These are phyloP conservation scores for Yamadazyma songkhlaensis DNA, from an alignment of 1,139 yeast species.

Conservation along the genomic window DNA sequence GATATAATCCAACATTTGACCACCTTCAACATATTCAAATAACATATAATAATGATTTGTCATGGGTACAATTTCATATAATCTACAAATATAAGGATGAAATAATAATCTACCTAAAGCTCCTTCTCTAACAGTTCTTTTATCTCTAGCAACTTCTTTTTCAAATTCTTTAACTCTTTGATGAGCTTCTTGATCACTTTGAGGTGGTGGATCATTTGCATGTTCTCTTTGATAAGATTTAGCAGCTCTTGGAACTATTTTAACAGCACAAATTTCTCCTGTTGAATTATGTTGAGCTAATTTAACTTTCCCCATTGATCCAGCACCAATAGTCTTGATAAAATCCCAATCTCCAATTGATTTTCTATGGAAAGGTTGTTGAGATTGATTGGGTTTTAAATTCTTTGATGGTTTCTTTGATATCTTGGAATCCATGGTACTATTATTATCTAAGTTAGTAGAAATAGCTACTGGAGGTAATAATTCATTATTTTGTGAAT, in stretches of 20 bases:
- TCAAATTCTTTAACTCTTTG: slow-evolving; percentile 73
- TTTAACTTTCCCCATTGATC: slow-evolving; percentile 98
- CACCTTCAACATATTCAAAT: slow-evolving; percentile 96
- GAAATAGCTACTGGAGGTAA: slow-evolving; percentile 25
- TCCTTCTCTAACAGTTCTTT: slow-evolving; percentile 91
- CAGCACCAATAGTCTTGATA: slow-evolving; percentile 93
- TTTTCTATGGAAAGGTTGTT: slow-evolving; percentile 70
- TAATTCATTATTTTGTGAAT: slow-evolving; percentile 12
- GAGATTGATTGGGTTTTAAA: slow-evolving; percentile 11
- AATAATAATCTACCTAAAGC: slow-evolving; percentile 86
- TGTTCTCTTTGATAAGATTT: slow-evolving; percentile 76
- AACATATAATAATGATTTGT: slow-evolving; percentile 96
- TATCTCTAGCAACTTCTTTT: slow-evolving; percentile 87
- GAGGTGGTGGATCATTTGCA: slow-evolving; percentile 63
- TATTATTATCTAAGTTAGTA: slow-evolving; percentile 15
- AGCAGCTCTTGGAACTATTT: slow-evolving; percentile 79
- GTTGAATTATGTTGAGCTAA: slow-evolving; percentile 83
- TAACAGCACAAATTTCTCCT: slow-evolving; percentile 81
- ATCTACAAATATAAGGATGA: slow-evolving; percentile 89
- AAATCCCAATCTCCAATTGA: slow-evolving; percentile 98
- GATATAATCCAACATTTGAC: slow-evolving; percentile 95
- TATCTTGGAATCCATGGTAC: slow-evolving; percentile 11
- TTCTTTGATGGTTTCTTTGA: slow-evolving; percentile 7
- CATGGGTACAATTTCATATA: slow-evolving; percentile 95
- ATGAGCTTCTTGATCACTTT: slow-evolving; percentile 52